phyloP scores from a whole-genome alignment of 1,139 yeast species.

The Geotrichum australiense region DNA sequence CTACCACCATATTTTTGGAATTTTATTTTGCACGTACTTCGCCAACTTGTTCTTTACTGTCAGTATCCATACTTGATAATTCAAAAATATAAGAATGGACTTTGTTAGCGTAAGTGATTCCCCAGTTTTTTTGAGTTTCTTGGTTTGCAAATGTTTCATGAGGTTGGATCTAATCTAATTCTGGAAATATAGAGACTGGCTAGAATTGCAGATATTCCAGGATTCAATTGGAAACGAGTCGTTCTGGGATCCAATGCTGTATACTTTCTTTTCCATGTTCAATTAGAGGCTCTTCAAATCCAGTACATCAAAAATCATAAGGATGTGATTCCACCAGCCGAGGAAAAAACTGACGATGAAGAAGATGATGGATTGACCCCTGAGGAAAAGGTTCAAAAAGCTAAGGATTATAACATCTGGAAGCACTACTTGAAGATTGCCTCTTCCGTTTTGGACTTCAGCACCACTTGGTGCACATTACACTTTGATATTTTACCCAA shows the following conservation, averaged over 20 bases:
- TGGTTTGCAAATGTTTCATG: not conserved
- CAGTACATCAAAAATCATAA: slow-evolving; percentile 50
- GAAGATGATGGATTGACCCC: not conserved
- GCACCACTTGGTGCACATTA: slow-evolving; percentile 52
- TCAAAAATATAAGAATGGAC: slow-evolving; percentile 7
- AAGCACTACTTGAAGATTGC: slow-evolving; percentile 66
- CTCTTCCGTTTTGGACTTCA: slow-evolving; percentile 44
- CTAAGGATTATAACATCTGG: slow-evolving; percentile 77
- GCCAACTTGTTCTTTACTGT: too few species aligned
- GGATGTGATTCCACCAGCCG: slow-evolving; percentile 25
- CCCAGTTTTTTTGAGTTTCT: not conserved
- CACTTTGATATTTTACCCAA: slow-evolving; percentile 61
- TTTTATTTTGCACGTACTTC: too few species aligned
- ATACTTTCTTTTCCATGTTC: slow-evolving; percentile 67
- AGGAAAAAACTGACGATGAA: slow-evolving; percentile 36
- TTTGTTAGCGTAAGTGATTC: slow-evolving; percentile 11
- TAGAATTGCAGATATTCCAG: slow-evolving; percentile 45
- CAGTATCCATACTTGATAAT: too few species aligned
- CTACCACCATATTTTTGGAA: too few species aligned
- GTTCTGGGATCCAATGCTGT: slow-evolving; percentile 70
- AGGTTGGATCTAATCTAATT: not conserved
- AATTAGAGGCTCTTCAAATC: slow-evolving; percentile 71
- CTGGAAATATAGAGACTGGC: slow-evolving; percentile 28
- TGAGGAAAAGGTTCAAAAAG: slow-evolving; percentile 51
- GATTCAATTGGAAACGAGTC: slow-evolving; percentile 70